Evolutionary conservation across 148 eudicot species (phyloP), one percentile per base, ranked within the genome.

Genomic region (Cornus suecica): DNA sequence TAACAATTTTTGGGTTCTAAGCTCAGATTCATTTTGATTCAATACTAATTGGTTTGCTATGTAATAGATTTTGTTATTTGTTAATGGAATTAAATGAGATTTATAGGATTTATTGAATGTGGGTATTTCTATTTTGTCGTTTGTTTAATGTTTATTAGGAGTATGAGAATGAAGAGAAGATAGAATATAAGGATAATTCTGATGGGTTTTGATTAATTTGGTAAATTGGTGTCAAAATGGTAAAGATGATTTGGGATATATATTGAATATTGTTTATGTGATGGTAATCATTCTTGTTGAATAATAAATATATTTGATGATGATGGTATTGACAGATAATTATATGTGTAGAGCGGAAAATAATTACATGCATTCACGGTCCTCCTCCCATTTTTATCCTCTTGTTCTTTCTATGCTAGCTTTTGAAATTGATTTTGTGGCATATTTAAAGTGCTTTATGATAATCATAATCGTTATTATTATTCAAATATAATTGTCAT

Each of bases 1-100:
- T 90, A 7, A 25, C 6, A 22, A n/a, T 23, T 61, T 26, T 3
- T 69, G 26, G 37, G 0, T 66, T 58, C 9, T 20, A 73, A 26
- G 27, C 34, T 73, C 66, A 22, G 48, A 32, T n/a, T 37, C 65
- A 54, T 10, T 15, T 52, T 9, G 18, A 2, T 52, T 52, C 58
- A 52, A 8, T 52, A 5, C 5, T 42, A 42, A 6, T 37, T 37
- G 42, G 42, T 37, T 37, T 37, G 42, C 9, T 37, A 37, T 37
- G 4, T 14, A 8, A 52, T 52, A 14, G 18, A 20, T 15, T 11
- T 15, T 52, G 5, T 20, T 20, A 52, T 52, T 15, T 52, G 22
- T 52, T 52, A 52, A 52, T 52, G 18, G 58, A 52, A 14, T 52
- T 52, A 14, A 52, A 52, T 37, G n/a, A 52, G 2, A 52, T 52